These are phyloP conservation scores for Colletotrichum chlorophyti DNA, from an alignment of 2,329 filamentous ascomycete species.

Conservation along the genomic window DNA sequence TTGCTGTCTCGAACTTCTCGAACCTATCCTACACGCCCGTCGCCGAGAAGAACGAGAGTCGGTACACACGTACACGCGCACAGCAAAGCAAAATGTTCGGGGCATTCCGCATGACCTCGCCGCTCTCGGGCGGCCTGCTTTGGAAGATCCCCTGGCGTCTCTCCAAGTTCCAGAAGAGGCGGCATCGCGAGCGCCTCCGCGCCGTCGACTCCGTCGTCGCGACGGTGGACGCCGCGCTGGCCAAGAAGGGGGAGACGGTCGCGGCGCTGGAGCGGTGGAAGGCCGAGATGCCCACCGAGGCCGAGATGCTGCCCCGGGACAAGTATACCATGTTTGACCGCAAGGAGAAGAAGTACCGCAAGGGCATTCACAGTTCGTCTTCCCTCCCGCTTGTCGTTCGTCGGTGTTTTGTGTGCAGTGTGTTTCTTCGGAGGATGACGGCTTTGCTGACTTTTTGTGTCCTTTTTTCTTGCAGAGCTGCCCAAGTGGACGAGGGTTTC, in stretches of 20 bases:
- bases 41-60: neutral
- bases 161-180: slow-evolving; percentile 87
- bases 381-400: neutral
- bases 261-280: slow-evolving; percentile 91
- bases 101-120: slow-evolving; percentile 79
- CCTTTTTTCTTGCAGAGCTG: slow-evolving; percentile 61
- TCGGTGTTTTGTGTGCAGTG: neutral
- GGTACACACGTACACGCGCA: slow-evolving; percentile 1
- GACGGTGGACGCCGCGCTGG: slow-evolving; percentile 79
- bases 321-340: slow-evolving; percentile 99
- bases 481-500: slow-evolving; percentile 96
- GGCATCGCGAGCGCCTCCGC: slow-evolving; percentile 82
- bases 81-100: slow-evolving; percentile 73
- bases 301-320: slow-evolving; percentile 93
- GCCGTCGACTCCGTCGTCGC: slow-evolving; percentile 88
- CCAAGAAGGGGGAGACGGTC: slow-evolving; percentile 73
- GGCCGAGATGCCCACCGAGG: slow-evolving; percentile 92
- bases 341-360: slow-evolving; percentile 93
- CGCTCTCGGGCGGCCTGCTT: slow-evolving; percentile 80
- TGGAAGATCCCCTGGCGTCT: slow-evolving; percentile 99
- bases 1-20: no score
- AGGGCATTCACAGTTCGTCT: slow-evolving; percentile 95
- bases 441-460: slow-evolving; percentile 23
- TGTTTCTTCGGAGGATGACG: neutral
- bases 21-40: neutral